A percentile compares a stretch with the other conserved stretches of the same genome.
phyloP scores from a whole-genome alignment of 352 stramenopile species.

The Thraustochytrium striatum region DNA sequence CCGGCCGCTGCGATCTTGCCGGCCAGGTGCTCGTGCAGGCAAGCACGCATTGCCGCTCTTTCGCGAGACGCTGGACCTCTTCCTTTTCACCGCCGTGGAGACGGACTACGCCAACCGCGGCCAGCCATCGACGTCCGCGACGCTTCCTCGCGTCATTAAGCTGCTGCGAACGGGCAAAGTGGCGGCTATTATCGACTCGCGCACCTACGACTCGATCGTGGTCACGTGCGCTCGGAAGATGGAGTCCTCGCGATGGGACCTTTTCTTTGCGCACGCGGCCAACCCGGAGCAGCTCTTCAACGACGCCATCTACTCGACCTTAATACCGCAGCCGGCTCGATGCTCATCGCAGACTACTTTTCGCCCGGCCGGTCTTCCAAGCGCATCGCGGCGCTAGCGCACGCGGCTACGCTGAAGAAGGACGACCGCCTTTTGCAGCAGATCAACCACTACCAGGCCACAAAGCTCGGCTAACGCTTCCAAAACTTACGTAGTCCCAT shows the following conservation, averaged over 20 bases:
- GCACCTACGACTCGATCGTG: conserved; percentile 35
- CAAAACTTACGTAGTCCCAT: too few relatives aligned
- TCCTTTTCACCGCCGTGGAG: conserved; percentile 38
- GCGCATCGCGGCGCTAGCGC: conserved; percentile 16
- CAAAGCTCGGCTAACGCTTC: conserved; percentile 7
- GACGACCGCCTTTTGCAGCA: background rate
- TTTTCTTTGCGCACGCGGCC: conserved; percentile 32
- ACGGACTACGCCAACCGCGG: conserved; percentile 7
- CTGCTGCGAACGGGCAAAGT: conserved; percentile 27
- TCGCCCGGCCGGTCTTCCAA: conserved; percentile 9
- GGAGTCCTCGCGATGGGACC: conserved; percentile 24
- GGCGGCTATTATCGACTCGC: background rate
- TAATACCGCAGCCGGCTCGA: conserved; percentile 20
- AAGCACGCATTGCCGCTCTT: conserved; percentile 45
- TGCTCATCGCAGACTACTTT: conserved; percentile 48
- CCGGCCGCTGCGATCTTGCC: background rate
- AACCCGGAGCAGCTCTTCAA: conserved; percentile 46
- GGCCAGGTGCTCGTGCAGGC: conserved; percentile 38
- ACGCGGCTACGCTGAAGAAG: background rate
- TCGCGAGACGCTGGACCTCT: conserved; percentile 23
- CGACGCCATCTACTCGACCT: conserved; percentile 43
- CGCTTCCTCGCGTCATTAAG: conserved; percentile 1
- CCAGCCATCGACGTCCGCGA: background rate
- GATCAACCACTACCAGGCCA: conserved; percentile 5
- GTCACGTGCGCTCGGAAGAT: conserved; percentile 48